Conservation (phyloP, 352 stramenopile species). For the Pythium brassicae region DNA sequence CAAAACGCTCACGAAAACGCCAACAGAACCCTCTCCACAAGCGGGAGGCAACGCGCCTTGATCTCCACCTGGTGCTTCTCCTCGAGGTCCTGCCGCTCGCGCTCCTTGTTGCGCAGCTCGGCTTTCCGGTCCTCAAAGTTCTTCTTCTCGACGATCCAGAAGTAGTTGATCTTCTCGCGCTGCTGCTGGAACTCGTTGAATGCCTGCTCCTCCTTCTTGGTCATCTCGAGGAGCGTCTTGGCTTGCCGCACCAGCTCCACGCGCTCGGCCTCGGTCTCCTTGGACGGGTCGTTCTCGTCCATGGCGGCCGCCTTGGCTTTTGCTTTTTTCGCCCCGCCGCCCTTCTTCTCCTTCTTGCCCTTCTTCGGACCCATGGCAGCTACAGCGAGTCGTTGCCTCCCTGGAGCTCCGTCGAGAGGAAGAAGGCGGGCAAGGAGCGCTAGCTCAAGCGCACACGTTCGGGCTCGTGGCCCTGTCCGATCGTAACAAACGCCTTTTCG, state of each 20-base stretch:
- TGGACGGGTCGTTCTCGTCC: conserved; percentile 51
- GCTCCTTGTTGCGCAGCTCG: conserved; percentile 92
- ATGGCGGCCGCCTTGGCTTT: conserved; percentile 21
- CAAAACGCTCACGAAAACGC: too few species aligned
- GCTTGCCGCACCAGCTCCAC: conserved; percentile 72
- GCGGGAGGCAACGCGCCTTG: conserved; percentile 56
- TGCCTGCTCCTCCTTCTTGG: conserved; percentile 86
- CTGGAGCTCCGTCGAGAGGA: not conserved
- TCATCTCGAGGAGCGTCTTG: conserved; percentile 73
- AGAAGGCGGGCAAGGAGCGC: too few species aligned
- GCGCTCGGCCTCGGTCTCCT: conserved; percentile 65
- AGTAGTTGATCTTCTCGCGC: conserved; percentile 96
- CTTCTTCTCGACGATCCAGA: conserved; percentile 97
- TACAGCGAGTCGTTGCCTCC: not conserved
- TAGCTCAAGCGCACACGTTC: too few species aligned
- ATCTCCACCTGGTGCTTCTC: conserved; percentile 96
- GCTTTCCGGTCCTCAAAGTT: conserved; percentile 92
- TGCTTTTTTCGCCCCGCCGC: conserved; percentile 44
- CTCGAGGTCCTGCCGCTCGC: conserved; percentile 93
- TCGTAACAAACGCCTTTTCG: too few species aligned
- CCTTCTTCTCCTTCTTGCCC: conserved; percentile 62
- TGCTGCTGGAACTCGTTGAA: conserved; percentile 97
- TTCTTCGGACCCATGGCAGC: conserved; percentile 62
- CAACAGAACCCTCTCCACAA: too few species aligned
- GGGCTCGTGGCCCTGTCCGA: too few species aligned